These are phyloP conservation scores for Haplosporangium gracile DNA, from an alignment of 192 early-diverging fungal species.

Conservation along the genomic window DNA sequence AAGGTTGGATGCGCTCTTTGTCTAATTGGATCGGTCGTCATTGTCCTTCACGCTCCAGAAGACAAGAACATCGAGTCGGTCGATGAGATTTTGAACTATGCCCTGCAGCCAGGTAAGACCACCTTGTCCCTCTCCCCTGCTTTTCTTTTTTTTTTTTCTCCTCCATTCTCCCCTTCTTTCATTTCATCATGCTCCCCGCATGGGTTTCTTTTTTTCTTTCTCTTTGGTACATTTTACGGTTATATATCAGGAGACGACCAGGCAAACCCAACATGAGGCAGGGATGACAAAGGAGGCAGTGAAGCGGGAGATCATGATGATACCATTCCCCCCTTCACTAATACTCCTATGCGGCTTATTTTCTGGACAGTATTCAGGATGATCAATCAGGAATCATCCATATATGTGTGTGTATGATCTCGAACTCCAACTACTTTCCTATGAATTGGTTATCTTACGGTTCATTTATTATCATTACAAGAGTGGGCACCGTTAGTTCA, in stretches of 20 bases:
- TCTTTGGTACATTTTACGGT: neutral
- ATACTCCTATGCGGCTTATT: neutral
- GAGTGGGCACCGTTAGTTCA: conserved; percentile 2
- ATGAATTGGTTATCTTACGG: neutral
- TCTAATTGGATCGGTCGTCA: conserved; percentile 88
- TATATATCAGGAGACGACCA: neutral
- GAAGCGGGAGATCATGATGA: neutral
- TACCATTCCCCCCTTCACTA: too few relatives aligned
- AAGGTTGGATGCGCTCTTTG: conserved; percentile 92
- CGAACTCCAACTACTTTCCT: neutral
- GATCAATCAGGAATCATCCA: conserved; percentile 40
- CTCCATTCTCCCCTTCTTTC: neutral
- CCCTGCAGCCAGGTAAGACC: conserved; percentile 76
- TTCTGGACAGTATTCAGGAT: conserved; percentile 35
- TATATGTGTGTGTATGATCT: neutral
- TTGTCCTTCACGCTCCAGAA: conserved; percentile 89
- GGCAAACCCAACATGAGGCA: neutral
- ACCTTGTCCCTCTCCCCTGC: neutral
- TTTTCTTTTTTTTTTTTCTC: neutral
- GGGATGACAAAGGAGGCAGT: neutral
- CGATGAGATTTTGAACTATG: conserved; percentile 87
- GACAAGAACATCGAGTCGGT: conserved; percentile 84
- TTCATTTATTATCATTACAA: neutral
- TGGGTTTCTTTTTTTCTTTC: neutral
- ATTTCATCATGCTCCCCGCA: neutral